Base-by-base conservation (phyloP, 108 stramenopile genomes). In the Conticribra weissflogii region DNA sequence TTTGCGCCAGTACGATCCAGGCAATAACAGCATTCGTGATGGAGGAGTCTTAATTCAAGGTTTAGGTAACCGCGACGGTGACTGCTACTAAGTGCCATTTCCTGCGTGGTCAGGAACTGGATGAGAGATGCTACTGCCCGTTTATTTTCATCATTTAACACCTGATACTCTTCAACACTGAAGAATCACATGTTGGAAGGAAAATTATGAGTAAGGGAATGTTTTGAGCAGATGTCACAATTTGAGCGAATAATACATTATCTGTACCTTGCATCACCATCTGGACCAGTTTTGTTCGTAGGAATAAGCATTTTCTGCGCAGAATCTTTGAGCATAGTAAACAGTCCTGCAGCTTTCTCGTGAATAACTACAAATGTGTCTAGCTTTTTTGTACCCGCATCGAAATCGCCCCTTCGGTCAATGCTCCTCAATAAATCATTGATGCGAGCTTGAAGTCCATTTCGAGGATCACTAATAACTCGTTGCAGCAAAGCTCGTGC, bases 311-410 rank as follows among this genome's bases (percentile, higher is more conserved):
- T 81, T 14, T 75, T 66, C 47, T 88, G 81, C 3, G 92, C 87
- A 2, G 89, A 75, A 30, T 90, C 92, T 63, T 81, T 87, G 44
- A 93, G 53, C 69, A 93, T 68, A 18, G 72, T 71, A 69, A 93
- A 93, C 27, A 93, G 74, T 17, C 86, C 86, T 49, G 92, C 87
- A 14, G 92, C 89, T 55, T 93, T 93, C 45, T 93, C 89, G 46
- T 93, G 92, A 66, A 93, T 85, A 36, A 93, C 89, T 1, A 93
- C 92, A 81, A 90, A 93, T 2, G 89, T 93, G 78, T 93, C 92
- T 36, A 93, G 74, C 66, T 93, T 93, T 80, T 90, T 89, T 15
- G 92, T 76, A 32, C 89, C 92, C 1, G 86, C 83, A 63, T 93
- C 88, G 61, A 89, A 89, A 60, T 90, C 92, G 17, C 88, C 88